A percentile compares a stretch with the other conserved stretches of the same genome.
Evolutionary conservation across 2,329 filamentous ascomycete species (phyloP).

Genomic region (Fusarium sp.): DNA sequence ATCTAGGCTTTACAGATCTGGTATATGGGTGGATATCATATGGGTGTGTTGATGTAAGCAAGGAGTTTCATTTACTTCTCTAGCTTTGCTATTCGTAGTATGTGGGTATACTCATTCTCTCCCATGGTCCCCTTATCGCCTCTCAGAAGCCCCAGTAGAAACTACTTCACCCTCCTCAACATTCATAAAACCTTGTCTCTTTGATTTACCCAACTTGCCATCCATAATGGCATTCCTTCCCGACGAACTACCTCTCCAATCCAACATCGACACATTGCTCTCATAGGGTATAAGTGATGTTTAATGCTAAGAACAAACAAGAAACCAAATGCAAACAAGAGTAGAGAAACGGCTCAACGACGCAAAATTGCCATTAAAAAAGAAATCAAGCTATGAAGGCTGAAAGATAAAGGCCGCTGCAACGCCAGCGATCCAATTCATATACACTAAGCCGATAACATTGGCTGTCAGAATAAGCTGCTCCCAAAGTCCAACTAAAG

Average conservation of each 20-base stretch:
- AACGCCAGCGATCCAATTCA: slow-evolving; percentile 13
- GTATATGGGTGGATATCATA: background rate
- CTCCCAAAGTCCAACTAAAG: background rate
- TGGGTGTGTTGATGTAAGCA: slow-evolving; percentile 13
- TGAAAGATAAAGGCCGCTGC: background rate
- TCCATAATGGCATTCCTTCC: background rate
- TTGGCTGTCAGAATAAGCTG: slow-evolving; percentile 12
- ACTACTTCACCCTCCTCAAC: background rate
- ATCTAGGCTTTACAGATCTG: background rate
- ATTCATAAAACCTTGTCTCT: background rate
- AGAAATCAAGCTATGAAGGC: background rate
- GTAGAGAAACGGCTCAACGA: background rate
- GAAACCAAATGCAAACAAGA: slow-evolving; percentile 6
- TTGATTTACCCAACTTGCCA: background rate
- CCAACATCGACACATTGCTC: slow-evolving; percentile 18
- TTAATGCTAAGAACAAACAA: slow-evolving; percentile 14
- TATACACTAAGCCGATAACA: slow-evolving; percentile 13
- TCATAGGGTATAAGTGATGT: slow-evolving; percentile 27
- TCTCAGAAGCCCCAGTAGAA: background rate
- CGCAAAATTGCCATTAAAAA: background rate
- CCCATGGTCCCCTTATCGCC: background rate
- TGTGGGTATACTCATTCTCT: background rate
- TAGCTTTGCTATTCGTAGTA: background rate
- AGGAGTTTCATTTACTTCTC: slow-evolving; percentile 4
- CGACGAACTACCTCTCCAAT: slow-evolving; percentile 9